Base-by-base conservation (phyloP, 2,329 filamentous ascomycete genomes). In the Pestalotiopsis sp. region DNA sequence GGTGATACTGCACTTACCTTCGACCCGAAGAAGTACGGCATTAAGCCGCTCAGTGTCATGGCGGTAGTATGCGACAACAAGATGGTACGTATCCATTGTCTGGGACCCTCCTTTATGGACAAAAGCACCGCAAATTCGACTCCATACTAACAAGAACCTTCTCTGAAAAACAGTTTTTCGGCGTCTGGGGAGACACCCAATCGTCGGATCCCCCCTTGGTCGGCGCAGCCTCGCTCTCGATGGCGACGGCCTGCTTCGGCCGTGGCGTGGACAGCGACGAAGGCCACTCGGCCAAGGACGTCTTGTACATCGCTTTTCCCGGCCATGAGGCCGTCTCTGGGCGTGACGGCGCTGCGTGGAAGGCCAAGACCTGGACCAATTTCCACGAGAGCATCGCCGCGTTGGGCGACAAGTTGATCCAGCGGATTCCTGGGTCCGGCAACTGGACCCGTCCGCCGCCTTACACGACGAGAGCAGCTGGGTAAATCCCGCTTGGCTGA, bases 41-140 rank as follows among this genome's bases (percentile, higher is more conserved):
- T 89, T 36, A 71, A 84, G 71, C 84, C 85, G 2, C 74, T 88
- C 68, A 85, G 84, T 66, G 77, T 89, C 5, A 84, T 89, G 73
- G 87, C 86, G 0, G 85, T 89, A 3, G 62, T 64, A 13, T 64
- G 62, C 20, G 41, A 64, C 14, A 52, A 56, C 41, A 36, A 64
- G n/a, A 7, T 64, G 62, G 62, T 64, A 64, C n/a, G 59, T 39
- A 20, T 52, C 13, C 45, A 6, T 1, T 3, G 20, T 5, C 3
- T 49, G 4, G 45, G 4, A 13, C 9, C 20, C 56, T 58, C 20
- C 7, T 20, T 12, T 5, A 13, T 49, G 25, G 25, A 25, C 25
- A 25, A 25, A 3, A 25, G 25, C 25, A 25, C 25, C 25, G 25
- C 25, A 25, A 25, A 25, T 25, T 25, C 25, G 25, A 25, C 25